These are phyloP conservation scores for Globisporangium radiosum DNA, from an alignment of 352 stramenopile species.

Conservation along the genomic window DNA sequence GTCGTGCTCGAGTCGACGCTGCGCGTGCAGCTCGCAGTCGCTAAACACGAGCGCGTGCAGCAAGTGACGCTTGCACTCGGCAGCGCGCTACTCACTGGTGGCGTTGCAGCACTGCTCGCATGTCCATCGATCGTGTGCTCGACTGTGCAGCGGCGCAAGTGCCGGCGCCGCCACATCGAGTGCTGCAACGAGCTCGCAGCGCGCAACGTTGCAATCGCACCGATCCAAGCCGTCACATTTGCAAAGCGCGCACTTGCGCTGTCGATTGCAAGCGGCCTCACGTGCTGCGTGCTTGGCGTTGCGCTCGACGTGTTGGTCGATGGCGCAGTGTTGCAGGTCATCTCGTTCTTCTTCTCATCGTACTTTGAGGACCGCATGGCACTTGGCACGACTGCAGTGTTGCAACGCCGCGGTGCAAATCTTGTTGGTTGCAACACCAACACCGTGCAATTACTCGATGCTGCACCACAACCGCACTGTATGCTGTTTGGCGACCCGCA, in stretches of 20 bases:
- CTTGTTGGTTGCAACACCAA: constrained; percentile 9
- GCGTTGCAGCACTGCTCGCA: constrained; percentile 17
- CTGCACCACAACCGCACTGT: neutral
- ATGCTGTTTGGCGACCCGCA: too few relatives aligned
- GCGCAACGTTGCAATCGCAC: constrained; percentile 8
- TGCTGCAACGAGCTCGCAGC: constrained; percentile 11
- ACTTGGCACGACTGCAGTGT: constrained; percentile 5
- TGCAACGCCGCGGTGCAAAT: constrained; percentile 4
- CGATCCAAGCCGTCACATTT: constrained; percentile 13
- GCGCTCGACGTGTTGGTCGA: constrained; percentile 22
- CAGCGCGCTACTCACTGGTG: constrained; percentile 13
- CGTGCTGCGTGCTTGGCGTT: constrained; percentile 21
- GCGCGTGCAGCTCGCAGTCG: constrained; percentile 23
- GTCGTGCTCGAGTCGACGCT: constrained; percentile 22
- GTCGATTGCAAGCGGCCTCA: constrained; percentile 17
- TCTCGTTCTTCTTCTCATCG: constrained; percentile 16
- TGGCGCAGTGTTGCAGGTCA: constrained; percentile 18
- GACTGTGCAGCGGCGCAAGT: constrained; percentile 16
- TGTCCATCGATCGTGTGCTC: constrained; percentile 18
- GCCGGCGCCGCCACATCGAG: constrained; percentile 12
- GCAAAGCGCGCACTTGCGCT: constrained; percentile 19
- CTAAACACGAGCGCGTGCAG: constrained; percentile 15
- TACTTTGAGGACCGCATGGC: constrained; percentile 12
- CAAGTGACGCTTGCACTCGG: constrained; percentile 16
- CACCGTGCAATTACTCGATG: constrained; percentile 9